Percentiles rank a stretch among this genome's conserved stretches.
Evolutionary conservation across 73 alveolate genomes (phyloP).

Genomic region (Paramecium caudatum): DNA sequence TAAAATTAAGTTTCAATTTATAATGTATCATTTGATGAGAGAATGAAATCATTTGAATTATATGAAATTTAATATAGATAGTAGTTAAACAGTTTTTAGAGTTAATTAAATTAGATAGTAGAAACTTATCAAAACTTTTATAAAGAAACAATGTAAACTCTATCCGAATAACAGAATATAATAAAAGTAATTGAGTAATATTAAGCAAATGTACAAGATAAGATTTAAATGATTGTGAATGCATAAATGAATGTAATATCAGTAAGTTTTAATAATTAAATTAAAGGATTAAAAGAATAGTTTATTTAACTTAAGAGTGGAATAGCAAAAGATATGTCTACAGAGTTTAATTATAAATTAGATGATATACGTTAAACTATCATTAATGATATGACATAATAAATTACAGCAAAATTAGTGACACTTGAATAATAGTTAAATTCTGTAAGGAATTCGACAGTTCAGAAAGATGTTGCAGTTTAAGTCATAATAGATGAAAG

Average conservation of each 20-base stretch:
- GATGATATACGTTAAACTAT: neutral
- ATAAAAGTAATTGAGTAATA: neutral
- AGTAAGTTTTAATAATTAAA: neutral
- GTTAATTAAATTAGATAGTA: neutral
- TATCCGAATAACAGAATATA: neutral
- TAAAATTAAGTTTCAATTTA: neutral
- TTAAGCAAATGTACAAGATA: neutral
- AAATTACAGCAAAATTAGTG: neutral
- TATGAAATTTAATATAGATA: conserved; percentile 49
- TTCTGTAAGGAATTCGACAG: neutral
- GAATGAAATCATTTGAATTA: conserved; percentile 13
- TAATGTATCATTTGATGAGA: conserved; percentile 18
- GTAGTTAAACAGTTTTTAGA: neutral
- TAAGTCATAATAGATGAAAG: neutral
- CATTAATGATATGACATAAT: neutral
- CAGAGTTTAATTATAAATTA: conserved; percentile 7
- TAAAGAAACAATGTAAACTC: neutral
- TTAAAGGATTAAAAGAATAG: neutral
- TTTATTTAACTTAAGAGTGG: neutral
- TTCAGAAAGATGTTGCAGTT: neutral
- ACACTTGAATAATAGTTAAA: neutral
- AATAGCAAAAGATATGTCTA: conserved; percentile 6
- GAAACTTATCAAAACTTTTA: conserved; percentile 8
- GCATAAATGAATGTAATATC: neutral
- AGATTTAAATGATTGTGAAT: neutral